Percentiles rank a stretch among this genome's conserved stretches.
These are phyloP conservation scores for Chytriomyces confervae DNA, from an alignment of 192 early-diverging fungal genomes.

Conservation along the genomic window DNA sequence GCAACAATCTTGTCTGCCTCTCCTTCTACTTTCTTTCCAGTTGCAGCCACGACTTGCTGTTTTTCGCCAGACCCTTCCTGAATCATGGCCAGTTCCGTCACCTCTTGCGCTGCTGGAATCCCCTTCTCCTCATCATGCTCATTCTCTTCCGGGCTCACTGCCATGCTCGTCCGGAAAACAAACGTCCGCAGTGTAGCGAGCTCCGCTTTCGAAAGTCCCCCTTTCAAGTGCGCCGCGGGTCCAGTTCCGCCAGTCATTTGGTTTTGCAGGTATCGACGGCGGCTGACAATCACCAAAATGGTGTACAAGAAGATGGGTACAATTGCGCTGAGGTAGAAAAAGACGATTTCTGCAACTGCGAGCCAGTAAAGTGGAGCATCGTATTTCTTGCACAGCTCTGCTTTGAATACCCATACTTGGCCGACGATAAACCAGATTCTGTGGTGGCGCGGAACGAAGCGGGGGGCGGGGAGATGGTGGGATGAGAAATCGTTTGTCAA, in stretches of 20 bases:
- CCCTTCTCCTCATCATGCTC: conserved; percentile 23
- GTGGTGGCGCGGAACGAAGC: background rate
- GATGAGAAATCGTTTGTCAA: too few relatives aligned
- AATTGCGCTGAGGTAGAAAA: conserved; percentile 38
- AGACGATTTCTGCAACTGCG: conserved; percentile 35
- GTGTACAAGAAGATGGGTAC: conserved; percentile 34
- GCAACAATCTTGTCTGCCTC: conserved; percentile 3
- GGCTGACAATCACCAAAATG: conserved; percentile 28
- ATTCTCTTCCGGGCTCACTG: conserved; percentile 26
- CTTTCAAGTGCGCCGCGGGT: conserved; percentile 37
- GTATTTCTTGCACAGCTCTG: conserved; percentile 18
- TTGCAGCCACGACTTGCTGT: background rate
- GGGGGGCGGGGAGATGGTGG: background rate
- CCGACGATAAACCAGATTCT: conserved; percentile 40
- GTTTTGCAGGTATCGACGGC: conserved; percentile 17
- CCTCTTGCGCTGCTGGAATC: background rate
- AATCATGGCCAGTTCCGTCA: background rate
- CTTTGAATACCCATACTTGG: conserved; percentile 34
- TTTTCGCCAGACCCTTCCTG: background rate
- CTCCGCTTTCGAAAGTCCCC: conserved; percentile 37
- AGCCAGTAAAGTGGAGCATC: conserved; percentile 39
- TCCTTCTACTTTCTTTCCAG: background rate
- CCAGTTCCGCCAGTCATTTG: conserved; percentile 31
- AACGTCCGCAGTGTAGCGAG: conserved; percentile 39
- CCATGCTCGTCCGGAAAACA: conserved; percentile 29